Percentiles rank a stretch among this genome's conserved stretches.
These are phyloP conservation scores for Sclerotiophoma versabilis DNA, from an alignment of 2,329 filamentous ascomycete genomes.

Conservation along the genomic window DNA sequence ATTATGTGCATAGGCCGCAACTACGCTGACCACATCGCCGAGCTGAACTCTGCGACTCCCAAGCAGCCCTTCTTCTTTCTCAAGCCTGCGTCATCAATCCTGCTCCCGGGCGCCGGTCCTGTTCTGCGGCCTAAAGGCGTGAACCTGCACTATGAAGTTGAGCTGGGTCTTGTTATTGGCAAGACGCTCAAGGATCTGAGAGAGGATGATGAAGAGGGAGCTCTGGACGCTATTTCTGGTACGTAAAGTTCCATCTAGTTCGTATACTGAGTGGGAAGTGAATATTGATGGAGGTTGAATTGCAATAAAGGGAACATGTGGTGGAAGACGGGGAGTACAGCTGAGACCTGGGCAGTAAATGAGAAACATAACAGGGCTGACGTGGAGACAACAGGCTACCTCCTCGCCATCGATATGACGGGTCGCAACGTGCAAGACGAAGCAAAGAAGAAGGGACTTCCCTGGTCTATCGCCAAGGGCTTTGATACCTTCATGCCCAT, in stretches of 20 bases:
- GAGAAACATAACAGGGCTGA: slow-evolving; percentile 1
- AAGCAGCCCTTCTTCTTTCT: slow-evolving; percentile 99
- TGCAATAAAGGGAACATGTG: not conserved
- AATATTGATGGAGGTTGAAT: too few species aligned
- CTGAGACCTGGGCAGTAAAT: too few species aligned
- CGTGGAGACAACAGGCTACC: slow-evolving; percentile 67
- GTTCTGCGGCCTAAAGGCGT: slow-evolving; percentile 84
- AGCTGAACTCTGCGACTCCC: slow-evolving; percentile 85
- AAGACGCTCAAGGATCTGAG: slow-evolving; percentile 79
- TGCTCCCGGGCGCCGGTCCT: slow-evolving; percentile 78
- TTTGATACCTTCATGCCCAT: slow-evolving; percentile 98
- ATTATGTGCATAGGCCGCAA: slow-evolving; percentile 94
- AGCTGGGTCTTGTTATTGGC: slow-evolving; percentile 88
- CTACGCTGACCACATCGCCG: slow-evolving; percentile 96
- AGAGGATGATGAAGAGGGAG: slow-evolving; percentile 75
- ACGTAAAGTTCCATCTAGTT: too few species aligned
- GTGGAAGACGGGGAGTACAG: not conserved
- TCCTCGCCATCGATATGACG: slow-evolving; percentile 96
- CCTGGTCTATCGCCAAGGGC: slow-evolving; percentile 95
- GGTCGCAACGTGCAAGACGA: slow-evolving; percentile 94
- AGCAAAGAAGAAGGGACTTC: slow-evolving; percentile 95
- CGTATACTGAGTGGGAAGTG: too few species aligned
- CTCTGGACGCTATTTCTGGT: slow-evolving; percentile 84
- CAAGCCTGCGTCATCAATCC: slow-evolving; percentile 87
- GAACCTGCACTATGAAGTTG: slow-evolving; percentile 91